Percentiles rank a stretch among this genome's conserved stretches.
These are phyloP conservation scores for Phycomyces nitens DNA, from an alignment of 192 early-diverging fungal species.

Conservation along the genomic window DNA sequence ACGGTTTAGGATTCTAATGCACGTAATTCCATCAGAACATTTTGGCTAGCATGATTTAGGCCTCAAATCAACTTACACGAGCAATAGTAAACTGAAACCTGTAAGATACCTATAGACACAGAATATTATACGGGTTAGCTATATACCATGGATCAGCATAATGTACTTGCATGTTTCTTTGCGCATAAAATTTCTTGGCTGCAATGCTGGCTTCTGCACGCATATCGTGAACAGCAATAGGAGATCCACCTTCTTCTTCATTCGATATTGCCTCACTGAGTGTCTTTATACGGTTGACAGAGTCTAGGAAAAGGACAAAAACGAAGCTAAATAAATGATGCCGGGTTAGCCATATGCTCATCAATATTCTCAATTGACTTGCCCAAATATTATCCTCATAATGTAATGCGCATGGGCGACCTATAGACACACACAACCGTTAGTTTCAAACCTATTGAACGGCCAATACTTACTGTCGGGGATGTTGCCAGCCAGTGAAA, in stretches of 20 bases:
- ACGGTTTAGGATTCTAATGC: constrained; percentile 49
- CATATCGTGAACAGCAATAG: constrained; percentile 24
- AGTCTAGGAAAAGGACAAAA: constrained; percentile 51
- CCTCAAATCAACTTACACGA: constrained; percentile 39
- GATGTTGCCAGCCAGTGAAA: constrained; percentile 45
- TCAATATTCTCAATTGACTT: constrained; percentile 15
- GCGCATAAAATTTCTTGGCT: constrained; percentile 53
- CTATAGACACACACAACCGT: constrained; percentile 11
- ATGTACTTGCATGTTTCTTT: constrained; percentile 55
- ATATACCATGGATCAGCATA: too few species aligned
- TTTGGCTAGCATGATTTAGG: too few species aligned
- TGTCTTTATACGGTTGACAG: constrained; percentile 42
- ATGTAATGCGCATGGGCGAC: constrained; percentile 32
- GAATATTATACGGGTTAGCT: background rate
- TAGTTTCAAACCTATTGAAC: constrained; percentile 1
- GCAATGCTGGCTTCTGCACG: constrained; percentile 35
- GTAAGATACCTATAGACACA: constrained; percentile 48
- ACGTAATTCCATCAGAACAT: too few species aligned
- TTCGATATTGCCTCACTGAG: constrained; percentile 15
- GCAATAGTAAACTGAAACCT: constrained; percentile 52
- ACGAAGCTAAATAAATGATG: constrained; percentile 39
- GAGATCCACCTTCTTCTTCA: constrained; percentile 11
- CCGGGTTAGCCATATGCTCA: background rate
- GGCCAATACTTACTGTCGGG: constrained; percentile 38
- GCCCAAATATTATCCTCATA: constrained; percentile 51